phyloP scores from a whole-genome alignment of 1,139 yeast genomes.

The Taphrina betulina region DNA sequence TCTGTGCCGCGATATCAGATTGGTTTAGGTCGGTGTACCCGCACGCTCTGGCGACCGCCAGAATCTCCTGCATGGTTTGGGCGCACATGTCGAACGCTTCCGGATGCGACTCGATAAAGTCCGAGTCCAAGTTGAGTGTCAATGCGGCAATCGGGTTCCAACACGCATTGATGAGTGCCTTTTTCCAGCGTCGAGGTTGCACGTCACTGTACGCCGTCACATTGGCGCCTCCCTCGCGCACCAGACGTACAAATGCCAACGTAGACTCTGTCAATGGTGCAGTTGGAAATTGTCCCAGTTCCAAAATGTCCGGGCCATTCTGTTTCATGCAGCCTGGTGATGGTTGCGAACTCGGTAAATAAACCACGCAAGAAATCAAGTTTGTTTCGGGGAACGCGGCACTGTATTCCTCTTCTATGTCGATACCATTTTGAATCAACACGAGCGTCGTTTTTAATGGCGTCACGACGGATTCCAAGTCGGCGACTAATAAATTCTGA shows the following conservation, averaged over 20 bases:
- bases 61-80: constrained; percentile 68
- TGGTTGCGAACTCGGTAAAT: constrained; percentile 65
- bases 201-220: constrained; percentile 3
- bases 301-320: constrained; percentile 54
- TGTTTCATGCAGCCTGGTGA: constrained; percentile 52
- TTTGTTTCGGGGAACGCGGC: constrained; percentile 56
- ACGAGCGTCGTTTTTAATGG: constrained; percentile 56
- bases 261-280: too few relatives aligned
- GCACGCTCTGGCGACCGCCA: constrained; percentile 58
- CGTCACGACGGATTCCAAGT: constrained; percentile 56
- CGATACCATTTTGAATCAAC: constrained; percentile 70
- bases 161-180: constrained; percentile 66
- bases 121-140: constrained; percentile 52
- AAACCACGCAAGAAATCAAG: constrained; percentile 63
- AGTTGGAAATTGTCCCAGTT: constrained; percentile 55
- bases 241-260: too few relatives aligned
- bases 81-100: constrained; percentile 44
- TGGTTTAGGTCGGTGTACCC: constrained; percentile 56
- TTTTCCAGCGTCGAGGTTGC: constrained; percentile 60
- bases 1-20: constrained; percentile 49
- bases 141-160: constrained; percentile 60
- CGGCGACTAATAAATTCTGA: constrained; percentile 55
- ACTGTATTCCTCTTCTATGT: constrained; percentile 62
- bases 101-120: constrained; percentile 45
- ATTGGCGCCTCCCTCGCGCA: constrained; percentile 22